Evolutionary conservation across 2,329 filamentous ascomycete species (phyloP).

Genomic region (Camptophora hylomeconis): DNA sequence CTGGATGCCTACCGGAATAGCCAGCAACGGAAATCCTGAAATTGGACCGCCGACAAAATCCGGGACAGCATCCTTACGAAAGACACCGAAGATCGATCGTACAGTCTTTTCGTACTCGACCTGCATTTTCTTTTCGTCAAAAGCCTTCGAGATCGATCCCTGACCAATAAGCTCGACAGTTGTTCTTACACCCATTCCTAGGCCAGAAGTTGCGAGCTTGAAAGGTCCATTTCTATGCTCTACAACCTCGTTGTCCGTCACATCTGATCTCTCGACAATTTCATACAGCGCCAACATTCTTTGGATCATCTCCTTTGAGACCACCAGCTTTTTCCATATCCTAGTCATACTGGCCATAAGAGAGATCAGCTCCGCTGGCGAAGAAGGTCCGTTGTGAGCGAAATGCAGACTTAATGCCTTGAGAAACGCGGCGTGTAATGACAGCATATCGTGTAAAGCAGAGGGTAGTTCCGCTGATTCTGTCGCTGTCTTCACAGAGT

Average conservation of each 20-base stretch:
- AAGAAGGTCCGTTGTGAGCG: conserved; percentile 51
- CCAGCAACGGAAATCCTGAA: conserved; percentile 25
- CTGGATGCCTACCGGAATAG: conserved; percentile 10
- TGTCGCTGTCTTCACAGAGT: no score
- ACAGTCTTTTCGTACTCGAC: conserved; percentile 37
- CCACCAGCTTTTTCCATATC: conserved; percentile 59
- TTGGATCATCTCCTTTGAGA: conserved; percentile 52
- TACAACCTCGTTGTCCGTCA: conserved; percentile 4
- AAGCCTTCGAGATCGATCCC: conserved; percentile 7
- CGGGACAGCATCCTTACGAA: conserved; percentile 22
- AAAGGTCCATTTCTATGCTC: conserved; percentile 21
- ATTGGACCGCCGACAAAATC: conserved; percentile 18
- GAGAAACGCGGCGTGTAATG: conserved; percentile 52
- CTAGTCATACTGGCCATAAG: conserved; percentile 52
- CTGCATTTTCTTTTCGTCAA: conserved; percentile 37
- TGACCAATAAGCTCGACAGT: conserved; percentile 12
- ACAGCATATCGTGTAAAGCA: conserved; percentile 9
- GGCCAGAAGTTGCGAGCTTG: conserved; percentile 28
- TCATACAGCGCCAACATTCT: conserved; percentile 53
- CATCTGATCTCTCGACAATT: not conserved
- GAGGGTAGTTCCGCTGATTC: conserved; percentile 8
- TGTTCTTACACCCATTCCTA: conserved; percentile 19
- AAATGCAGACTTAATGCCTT: conserved; percentile 56
- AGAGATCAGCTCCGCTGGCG: conserved; percentile 50
- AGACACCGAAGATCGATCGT: conserved; percentile 28